Percentiles rank a stretch among this genome's conserved stretches.
phyloP scores from a whole-genome alignment of 768 basidiomycete species.

The Lactarius psammicola region DNA sequence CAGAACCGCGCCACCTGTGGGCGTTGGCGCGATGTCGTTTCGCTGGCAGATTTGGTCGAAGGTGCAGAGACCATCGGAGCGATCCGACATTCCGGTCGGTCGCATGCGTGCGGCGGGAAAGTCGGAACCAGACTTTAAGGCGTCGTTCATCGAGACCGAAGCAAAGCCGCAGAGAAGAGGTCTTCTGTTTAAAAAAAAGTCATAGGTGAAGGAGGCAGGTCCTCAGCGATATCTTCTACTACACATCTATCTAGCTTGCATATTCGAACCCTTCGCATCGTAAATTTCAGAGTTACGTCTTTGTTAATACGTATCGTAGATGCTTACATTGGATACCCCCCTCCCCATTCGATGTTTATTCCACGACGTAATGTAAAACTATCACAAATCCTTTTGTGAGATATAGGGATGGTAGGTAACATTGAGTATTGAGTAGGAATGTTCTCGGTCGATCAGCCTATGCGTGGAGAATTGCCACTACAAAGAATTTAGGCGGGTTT shows the following conservation, averaged over 20 bases:
- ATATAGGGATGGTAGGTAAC: neutral
- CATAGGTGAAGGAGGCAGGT: neutral
- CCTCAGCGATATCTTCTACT: neutral
- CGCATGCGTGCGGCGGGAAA: conserved; percentile 7
- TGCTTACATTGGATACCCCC: neutral
- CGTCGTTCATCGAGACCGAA: conserved; percentile 18
- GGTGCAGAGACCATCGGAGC: conserved; percentile 14
- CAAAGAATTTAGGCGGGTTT: no score
- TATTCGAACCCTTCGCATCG: neutral
- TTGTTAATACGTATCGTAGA: neutral
- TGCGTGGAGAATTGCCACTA: neutral
- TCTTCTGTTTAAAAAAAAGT: conserved; percentile 14
- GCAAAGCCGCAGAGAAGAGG: conserved; percentile 19
- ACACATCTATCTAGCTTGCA: neutral
- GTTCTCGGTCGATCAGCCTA: no score
- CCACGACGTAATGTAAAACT: neutral
- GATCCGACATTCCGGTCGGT: conserved; percentile 1
- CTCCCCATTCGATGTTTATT: neutral
- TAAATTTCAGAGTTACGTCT: neutral
- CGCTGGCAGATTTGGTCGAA: conserved; percentile 10
- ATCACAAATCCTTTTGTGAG: neutral
- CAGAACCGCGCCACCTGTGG: neutral
- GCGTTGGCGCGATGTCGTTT: conserved; percentile 16
- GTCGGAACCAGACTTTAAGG: conserved; percentile 10
- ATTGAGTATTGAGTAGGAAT: no score